phyloP scores from a whole-genome alignment of 176 grass and related monocot genomes.

The Cenchrus americanus region DNA sequence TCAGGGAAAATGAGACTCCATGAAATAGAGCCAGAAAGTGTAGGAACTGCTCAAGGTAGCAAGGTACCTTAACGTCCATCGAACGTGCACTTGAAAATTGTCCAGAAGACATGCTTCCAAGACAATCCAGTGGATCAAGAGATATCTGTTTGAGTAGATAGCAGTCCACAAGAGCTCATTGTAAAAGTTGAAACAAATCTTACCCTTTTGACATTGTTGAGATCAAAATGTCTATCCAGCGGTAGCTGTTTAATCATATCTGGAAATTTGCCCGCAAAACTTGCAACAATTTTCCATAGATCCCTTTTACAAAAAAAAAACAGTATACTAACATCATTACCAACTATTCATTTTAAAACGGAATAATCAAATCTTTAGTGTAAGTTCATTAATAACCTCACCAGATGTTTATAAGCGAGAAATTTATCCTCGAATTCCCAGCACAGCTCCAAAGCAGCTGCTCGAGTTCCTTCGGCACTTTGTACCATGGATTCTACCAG shows the following conservation, averaged over 20 bases:
- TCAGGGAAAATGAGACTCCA: conserved; percentile 38
- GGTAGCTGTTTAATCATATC: conserved; percentile 92
- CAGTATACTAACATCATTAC: conserved; percentile 1
- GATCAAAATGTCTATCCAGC: conserved; percentile 84
- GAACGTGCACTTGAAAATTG: conserved; percentile 78
- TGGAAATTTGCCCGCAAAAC: conserved; percentile 92
- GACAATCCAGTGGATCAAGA: conserved; percentile 72
- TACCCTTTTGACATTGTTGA: conserved; percentile 96
- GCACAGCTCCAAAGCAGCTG: conserved; percentile 89
- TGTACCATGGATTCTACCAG: conserved; percentile 87
- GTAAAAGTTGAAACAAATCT: conserved; percentile 9
- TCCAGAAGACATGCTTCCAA: conserved; percentile 97
- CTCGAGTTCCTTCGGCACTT: conserved; percentile 83
- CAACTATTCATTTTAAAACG: background rate
- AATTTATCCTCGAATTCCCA: conserved; percentile 91
- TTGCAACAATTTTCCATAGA: conserved; percentile 96
- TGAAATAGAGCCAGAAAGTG: conserved; percentile 32
- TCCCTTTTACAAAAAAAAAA: conserved; percentile 61
- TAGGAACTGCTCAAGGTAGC: conserved; percentile 32
- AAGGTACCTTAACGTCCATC: conserved; percentile 89
- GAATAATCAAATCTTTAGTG: conserved; percentile 10
- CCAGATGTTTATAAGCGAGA: conserved; percentile 83
- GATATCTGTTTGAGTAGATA: conserved; percentile 16
- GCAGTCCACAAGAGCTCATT: conserved; percentile 7
- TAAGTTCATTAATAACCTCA: conserved; percentile 66